Evolutionary conservation across 768 basidiomycete genomes (phyloP).

Genomic region (Lactarius tabidus): DNA sequence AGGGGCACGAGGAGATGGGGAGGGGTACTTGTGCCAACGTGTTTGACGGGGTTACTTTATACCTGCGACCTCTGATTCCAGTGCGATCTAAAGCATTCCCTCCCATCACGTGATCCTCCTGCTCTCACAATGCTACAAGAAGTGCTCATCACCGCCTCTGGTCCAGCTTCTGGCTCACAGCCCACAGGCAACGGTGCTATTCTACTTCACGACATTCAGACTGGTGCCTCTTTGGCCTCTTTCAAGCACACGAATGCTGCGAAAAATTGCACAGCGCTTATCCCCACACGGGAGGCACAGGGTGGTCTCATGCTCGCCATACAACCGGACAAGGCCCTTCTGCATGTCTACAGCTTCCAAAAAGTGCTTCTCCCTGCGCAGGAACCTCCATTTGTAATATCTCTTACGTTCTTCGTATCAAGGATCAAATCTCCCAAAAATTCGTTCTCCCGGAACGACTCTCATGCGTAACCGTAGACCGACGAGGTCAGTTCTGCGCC

Average conservation of each 20-base stretch:
- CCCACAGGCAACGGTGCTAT: constrained; percentile 56
- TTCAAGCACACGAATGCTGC: constrained; percentile 81
- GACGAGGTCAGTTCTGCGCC: constrained; percentile 70
- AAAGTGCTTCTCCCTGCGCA: constrained; percentile 50
- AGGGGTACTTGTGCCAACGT: not conserved
- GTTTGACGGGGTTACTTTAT: constrained; percentile 15
- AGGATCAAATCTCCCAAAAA: constrained; percentile 90
- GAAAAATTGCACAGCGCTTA: constrained; percentile 60
- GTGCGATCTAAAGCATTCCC: not conserved
- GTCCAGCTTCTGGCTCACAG: constrained; percentile 41
- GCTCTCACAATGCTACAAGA: constrained; percentile 58
- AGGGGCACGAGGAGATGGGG: constrained; percentile 18
- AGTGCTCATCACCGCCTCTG: constrained; percentile 58
- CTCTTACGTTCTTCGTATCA: constrained; percentile 16
- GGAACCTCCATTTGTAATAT: not conserved
- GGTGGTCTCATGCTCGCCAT: constrained; percentile 84
- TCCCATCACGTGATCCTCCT: not conserved
- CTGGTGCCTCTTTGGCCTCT: constrained; percentile 68
- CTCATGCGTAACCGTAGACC: constrained; percentile 72
- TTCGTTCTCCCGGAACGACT: constrained; percentile 89
- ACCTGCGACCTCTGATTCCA: not conserved
- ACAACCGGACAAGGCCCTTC: constrained; percentile 82
- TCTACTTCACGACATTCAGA: constrained; percentile 77
- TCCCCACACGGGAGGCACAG: constrained; percentile 62
- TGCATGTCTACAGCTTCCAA: constrained; percentile 92